Base-by-base conservation (phyloP, 2,329 filamentous ascomycete genomes). In the Chalaropsis ovoidea region DNA sequence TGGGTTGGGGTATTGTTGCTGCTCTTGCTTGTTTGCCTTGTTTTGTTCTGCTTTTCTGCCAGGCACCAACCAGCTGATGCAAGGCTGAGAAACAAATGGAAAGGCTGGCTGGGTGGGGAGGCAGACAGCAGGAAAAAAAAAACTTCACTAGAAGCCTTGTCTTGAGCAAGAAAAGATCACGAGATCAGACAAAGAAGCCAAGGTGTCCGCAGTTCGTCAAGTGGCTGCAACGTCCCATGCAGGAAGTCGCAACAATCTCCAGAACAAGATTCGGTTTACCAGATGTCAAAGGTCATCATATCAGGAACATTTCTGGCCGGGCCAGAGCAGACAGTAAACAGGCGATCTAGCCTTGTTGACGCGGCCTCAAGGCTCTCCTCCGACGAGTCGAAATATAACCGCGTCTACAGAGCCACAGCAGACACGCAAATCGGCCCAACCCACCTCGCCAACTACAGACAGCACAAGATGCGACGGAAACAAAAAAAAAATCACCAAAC, bases 281-380 rank as follows among this genome's bases (percentile, higher is more conserved):
- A 67, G 66, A 67, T 67, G 66, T 67, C 58, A 15, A 58, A 43
- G 24, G 66, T 67, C 64, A 65, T 67, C 66, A 67, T 61, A 58
- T 58, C 54, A 11, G 39, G 31, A 35, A 10, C 7, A 11, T 4
- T 39, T 58, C 24, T 39, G 39, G 27, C 54, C 8, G 10, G 54
- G 13, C 27, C n/a, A n/a, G 31, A 35, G 31, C 31, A 35, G 31
- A 35, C 31, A 35, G 31, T 7, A 35, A 7, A 35, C 31, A 35
- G 31, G 7, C 31, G 7, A 35, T n/a, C n/a, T n/a, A n/a, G n/a
- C n/a, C n/a, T n/a, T n/a, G n/a, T n/a, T n/a, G n/a, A 35, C 3
- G 31, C 31, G 31, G 31, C 31, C 31, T 35, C 7, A 10, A 31
- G 31, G 31, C 31, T 31, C 5, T 39, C 7, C 31, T 35, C 35